phyloP scores from a whole-genome alignment of 352 stramenopile species.

The Pythium dissotocum region DNA sequence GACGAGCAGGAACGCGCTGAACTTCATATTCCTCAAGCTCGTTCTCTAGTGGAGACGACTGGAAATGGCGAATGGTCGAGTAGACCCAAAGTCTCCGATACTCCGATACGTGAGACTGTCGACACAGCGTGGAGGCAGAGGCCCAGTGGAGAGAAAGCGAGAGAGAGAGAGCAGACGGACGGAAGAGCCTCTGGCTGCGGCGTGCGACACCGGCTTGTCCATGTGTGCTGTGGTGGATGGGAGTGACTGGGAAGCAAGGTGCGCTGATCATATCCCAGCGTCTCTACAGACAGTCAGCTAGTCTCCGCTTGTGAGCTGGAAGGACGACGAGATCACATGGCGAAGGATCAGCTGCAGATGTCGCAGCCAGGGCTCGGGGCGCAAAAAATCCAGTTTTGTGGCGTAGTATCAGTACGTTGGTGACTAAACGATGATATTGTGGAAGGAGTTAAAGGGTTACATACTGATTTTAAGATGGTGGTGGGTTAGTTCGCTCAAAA shows the following conservation, averaged over 20 bases:
- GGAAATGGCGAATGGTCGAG: neutral
- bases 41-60: neutral
- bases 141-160: neutral
- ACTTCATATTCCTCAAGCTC: neutral
- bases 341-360: neutral
- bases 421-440: neutral
- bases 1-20: neutral
- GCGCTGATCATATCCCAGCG: neutral
- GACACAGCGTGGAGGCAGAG: too few species aligned
- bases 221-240: neutral
- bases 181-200: neutral
- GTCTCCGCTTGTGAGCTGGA: neutral
- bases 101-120: too few species aligned
- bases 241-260: too few species aligned
- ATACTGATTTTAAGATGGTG: neutral
- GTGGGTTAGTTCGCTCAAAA: neutral
- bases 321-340: neutral
- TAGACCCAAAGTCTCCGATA: neutral
- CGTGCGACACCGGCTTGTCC: neutral
- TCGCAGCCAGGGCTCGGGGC: neutral
- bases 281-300: too few species aligned
- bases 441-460: neutral
- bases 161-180: too few species aligned
- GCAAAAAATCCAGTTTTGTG: neutral
- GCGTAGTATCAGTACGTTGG: neutral